phyloP scores from a whole-genome alignment of 2,329 filamentous ascomycete species.

The Scortechinia acanthostroma region DNA sequence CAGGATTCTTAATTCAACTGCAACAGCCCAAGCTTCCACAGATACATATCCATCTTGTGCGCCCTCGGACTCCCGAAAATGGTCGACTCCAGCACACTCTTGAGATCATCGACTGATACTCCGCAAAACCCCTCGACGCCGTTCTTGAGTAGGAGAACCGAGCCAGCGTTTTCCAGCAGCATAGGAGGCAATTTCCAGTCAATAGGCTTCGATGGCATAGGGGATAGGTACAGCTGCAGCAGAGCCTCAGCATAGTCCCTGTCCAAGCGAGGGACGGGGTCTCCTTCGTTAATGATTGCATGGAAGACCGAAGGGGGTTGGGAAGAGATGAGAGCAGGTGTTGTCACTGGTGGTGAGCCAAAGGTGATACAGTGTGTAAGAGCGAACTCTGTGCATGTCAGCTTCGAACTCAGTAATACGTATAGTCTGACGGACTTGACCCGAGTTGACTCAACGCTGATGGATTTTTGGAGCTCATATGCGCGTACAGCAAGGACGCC shows the following conservation, averaged over 20 bases:
- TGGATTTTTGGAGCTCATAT: constrained; percentile 63
- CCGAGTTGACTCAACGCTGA: constrained; percentile 11
- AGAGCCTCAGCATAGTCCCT: not conserved
- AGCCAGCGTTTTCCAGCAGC: not conserved
- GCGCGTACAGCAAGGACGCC: constrained; percentile 70
- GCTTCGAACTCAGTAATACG: too few species aligned
- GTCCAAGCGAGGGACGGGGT: not conserved
- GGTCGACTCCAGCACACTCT: too few species aligned
- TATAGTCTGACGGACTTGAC: too few species aligned
- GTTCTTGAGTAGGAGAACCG: too few species aligned
- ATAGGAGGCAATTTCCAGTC: not conserved
- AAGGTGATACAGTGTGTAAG: not conserved
- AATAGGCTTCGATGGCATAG: not conserved
- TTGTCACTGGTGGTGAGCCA: not conserved
- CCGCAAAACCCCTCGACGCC: too few species aligned
- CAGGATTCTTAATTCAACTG: too few species aligned
- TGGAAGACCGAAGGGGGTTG: not conserved
- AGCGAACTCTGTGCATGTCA: too few species aligned
- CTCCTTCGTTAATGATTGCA: not conserved
- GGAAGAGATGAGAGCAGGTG: not conserved
- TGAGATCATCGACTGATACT: too few species aligned
- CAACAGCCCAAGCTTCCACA: too few species aligned
- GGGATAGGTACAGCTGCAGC: not conserved
- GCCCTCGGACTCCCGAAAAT: too few species aligned
- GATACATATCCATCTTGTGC: too few species aligned